Base-by-base conservation (phyloP, 352 stramenopile species). In the Phytophthora brassicae region DNA sequence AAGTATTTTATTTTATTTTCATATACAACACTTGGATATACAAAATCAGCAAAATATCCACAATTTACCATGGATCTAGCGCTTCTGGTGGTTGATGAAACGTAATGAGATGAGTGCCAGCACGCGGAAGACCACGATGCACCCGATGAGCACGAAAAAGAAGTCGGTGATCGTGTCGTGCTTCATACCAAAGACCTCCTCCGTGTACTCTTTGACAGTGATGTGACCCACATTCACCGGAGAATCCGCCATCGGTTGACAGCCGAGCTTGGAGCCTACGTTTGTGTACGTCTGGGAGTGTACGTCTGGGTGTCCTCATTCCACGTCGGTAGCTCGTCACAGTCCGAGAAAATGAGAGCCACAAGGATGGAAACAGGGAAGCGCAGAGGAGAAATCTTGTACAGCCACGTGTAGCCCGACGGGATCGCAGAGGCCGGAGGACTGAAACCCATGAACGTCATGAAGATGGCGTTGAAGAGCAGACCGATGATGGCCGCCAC, bases 1-100 rank as follows among this genome's bases (percentile, higher is more conserved):
- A n/a, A n/a, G n/a, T n/a, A n/a, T n/a, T n/a, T n/a, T n/a, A n/a
- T n/a, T n/a, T n/a, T n/a, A n/a, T n/a, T n/a, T n/a, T n/a, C n/a
- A n/a, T n/a, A n/a, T n/a, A n/a, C n/a, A n/a, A n/a, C n/a, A n/a
- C n/a, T n/a, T n/a, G n/a, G n/a, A n/a, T n/a, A n/a, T n/a, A n/a
- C n/a, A n/a, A n/a, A n/a, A n/a, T n/a, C n/a, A n/a, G n/a, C n/a
- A n/a, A n/a, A n/a, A n/a, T n/a, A n/a, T n/a, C n/a, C n/a, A n/a
- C n/a, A n/a, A n/a, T 42, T 6, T 42, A 20, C 36, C 14, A 20
- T 17, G 17, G 38, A 57, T 62, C 38, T 75, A 75, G 24, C 64
- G 22, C 61, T 70, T 75, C 60, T 79, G 71, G 57, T 75, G 67
- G 54, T 74, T 76, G 45, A 79, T 49, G 41, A 64, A 75, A 35